A percentile compares a stretch with the other conserved stretches of the same genome.
These are phyloP conservation scores for Boletus semigastroideus DNA, from an alignment of 1,284 basidiomycete species.

Conservation along the genomic window DNA sequence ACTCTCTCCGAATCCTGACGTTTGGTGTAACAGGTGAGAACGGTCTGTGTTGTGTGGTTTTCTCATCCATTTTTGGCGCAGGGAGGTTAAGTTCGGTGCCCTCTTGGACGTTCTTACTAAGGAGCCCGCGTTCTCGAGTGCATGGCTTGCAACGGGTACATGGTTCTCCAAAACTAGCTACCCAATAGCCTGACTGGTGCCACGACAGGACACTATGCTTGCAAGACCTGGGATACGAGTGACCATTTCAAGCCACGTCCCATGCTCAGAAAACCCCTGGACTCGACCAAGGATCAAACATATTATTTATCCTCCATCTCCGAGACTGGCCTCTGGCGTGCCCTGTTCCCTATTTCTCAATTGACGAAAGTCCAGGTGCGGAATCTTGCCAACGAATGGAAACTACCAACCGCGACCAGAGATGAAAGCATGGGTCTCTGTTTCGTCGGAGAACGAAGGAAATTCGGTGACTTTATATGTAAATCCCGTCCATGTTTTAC, in stretches of 20 bases:
- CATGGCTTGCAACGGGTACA: slow-evolving; percentile 81
- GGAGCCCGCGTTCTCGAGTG: slow-evolving; percentile 29
- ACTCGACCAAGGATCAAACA: slow-evolving; percentile 85
- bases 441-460: slow-evolving; percentile 84
- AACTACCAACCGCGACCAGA: slow-evolving; percentile 75
- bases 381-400: slow-evolving; percentile 67
- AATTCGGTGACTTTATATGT: slow-evolving; percentile 80
- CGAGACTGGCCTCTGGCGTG: slow-evolving; percentile 59
- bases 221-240: slow-evolving; percentile 50
- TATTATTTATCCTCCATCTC: slow-evolving; percentile 88
- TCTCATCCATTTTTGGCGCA: slow-evolving; percentile 29
- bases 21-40: slow-evolving; percentile 83
- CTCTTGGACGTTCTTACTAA: slow-evolving; percentile 65
- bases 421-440: slow-evolving; percentile 97
- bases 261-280: slow-evolving; percentile 64
- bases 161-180: not conserved
- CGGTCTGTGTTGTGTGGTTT: not conserved
- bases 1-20: slow-evolving; percentile 90
- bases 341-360: slow-evolving; percentile 78
- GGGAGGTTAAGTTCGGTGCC: slow-evolving; percentile 94
- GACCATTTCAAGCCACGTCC: slow-evolving; percentile 41
- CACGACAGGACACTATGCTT: slow-evolving; percentile 84
- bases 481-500: slow-evolving; percentile 9
- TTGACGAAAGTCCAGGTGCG: slow-evolving; percentile 74
- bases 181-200: not conserved